phyloP scores from a whole-genome alignment of 2,329 filamentous ascomycete genomes.

The Alternaria gaisen region DNA sequence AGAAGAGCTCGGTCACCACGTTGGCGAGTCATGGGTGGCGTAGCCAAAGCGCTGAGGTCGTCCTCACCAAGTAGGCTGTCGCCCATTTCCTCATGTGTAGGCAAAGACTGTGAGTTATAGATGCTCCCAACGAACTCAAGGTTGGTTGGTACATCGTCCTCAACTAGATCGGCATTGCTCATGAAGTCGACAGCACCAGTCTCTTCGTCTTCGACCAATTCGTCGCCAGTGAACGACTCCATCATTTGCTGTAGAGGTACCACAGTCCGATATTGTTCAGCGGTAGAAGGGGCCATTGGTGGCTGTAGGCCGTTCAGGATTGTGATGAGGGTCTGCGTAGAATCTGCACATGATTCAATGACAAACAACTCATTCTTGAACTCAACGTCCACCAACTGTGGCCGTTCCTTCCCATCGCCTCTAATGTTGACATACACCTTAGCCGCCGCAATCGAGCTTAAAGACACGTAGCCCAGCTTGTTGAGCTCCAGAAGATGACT shows the following conservation, averaged over 20 bases:
- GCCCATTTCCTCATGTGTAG: conserved; percentile 54
- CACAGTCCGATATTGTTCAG: conserved; percentile 85
- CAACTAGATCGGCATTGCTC: conserved; percentile 50
- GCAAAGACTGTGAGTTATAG: conserved; percentile 56
- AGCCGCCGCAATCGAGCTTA: conserved; percentile 87
- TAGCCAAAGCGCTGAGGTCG: conserved; percentile 47
- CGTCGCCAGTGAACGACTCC: conserved; percentile 87
- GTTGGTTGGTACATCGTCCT: conserved; percentile 53
- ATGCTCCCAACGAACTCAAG: conserved; percentile 64
- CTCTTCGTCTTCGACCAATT: conserved; percentile 70
- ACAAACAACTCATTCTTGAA: conserved; percentile 86
- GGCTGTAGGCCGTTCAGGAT: conserved; percentile 83
- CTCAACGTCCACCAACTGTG: conserved; percentile 79
- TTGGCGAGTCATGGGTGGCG: conserved; percentile 41
- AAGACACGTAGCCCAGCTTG: conserved; percentile 79
- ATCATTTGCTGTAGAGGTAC: conserved; percentile 88
- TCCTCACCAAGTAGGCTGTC: conserved; percentile 54
- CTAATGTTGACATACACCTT: conserved; percentile 71
- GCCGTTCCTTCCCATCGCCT: conserved; percentile 63
- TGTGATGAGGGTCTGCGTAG: conserved; percentile 87
- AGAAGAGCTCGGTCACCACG: conserved; percentile 52
- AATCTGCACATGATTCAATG: conserved; percentile 95
- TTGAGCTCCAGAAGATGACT: conserved; percentile 62
- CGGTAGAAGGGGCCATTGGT: conserved; percentile 81
- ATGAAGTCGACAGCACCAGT: conserved; percentile 59